Percentiles rank a stretch among this genome's conserved stretches.
phyloP scores from a whole-genome alignment of 192 early-diverging fungal species.

The Podila clonocystis region DNA sequence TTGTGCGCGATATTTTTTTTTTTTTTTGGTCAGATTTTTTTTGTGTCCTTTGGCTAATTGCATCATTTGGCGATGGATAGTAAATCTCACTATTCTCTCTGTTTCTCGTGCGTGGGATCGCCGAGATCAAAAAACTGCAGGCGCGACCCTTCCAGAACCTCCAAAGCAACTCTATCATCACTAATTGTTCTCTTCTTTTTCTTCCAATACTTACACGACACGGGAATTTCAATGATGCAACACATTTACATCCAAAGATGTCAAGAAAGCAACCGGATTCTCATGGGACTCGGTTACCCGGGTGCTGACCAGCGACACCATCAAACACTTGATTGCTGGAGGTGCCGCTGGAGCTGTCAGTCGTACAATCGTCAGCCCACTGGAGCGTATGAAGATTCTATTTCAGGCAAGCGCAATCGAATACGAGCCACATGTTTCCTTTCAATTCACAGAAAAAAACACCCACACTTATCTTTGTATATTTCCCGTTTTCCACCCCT shows the following conservation, averaged over 20 bases:
- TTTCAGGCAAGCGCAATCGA: constrained; percentile 69
- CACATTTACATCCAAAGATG: not conserved
- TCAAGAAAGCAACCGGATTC: not conserved
- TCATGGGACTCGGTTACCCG: constrained; percentile 7
- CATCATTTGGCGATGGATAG: not conserved
- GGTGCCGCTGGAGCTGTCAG: constrained; percentile 82
- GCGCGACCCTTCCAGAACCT: no score
- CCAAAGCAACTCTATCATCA: not conserved
- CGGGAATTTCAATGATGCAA: no score
- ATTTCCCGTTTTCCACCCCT: no score
- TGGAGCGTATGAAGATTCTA: constrained; percentile 88
- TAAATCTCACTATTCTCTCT: no score
- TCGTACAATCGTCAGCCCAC: constrained; percentile 81
- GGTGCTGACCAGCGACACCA: constrained; percentile 61
- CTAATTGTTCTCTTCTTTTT: not conserved
- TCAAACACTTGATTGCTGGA: constrained; percentile 81
- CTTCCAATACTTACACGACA: no score
- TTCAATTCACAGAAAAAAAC: not conserved
- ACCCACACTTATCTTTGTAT: no score
- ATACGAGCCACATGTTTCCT: not conserved
- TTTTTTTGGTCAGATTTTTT: constrained; percentile 10
- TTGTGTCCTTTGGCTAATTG: not conserved
- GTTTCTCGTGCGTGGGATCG: no score
- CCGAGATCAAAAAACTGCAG: no score
- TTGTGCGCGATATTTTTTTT: not conserved